Evolutionary conservation across 2,329 filamentous ascomycete genomes (phyloP), one percentile per base, ranked within the genome.

Genomic region (Calycina herbarum): DNA sequence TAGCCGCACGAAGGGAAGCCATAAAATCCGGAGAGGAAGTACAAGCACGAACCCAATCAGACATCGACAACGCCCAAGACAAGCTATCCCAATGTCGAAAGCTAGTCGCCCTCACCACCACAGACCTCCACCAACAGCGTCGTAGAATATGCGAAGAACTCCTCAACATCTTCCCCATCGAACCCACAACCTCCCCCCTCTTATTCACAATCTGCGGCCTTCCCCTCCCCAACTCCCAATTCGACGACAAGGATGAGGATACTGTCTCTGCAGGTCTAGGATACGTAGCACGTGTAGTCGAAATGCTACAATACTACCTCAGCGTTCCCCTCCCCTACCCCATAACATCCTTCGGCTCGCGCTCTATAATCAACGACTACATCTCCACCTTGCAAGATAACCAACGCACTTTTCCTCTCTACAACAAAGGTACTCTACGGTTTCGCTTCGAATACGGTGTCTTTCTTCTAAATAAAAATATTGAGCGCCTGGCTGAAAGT

Each of bases 361-460:
- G 87, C 3, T 91, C 59, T 71, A 75, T 58, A 72, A 75, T 11
- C 78, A 85, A 64, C 84, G 88, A 64, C 17, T 61, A 38, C 58
- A 64, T 64, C 24, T 64, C 63, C 58, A 61, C 20, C 27, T 33
- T 64, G 2, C 63, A 64, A 59, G 75, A 76, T 45, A 74, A 75
- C 6, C 78, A 85, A 64, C 85, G 88, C 57, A 88, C 87, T 5
- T 99, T 96, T 73, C 95, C 95, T 0, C 83, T 99, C 0, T 94
- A 94, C 77, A 78, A 91, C 80, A n/a, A 84, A 69, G 84, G 85
- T 74, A 85, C 86, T 2, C 87, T 93, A 0, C 87, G 93, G 57
- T 98, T 94, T 80, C 89, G 94, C 2, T 98, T 98, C 77, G 94
- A 98, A 73, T 99, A 98, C 76, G 95, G 84, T 11, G 95, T 97